Evolutionary conservation across 2,329 filamentous ascomycete species (phyloP), one percentile per base, ranked within the genome.

Genomic region (Graphilbum sp.): DNA sequence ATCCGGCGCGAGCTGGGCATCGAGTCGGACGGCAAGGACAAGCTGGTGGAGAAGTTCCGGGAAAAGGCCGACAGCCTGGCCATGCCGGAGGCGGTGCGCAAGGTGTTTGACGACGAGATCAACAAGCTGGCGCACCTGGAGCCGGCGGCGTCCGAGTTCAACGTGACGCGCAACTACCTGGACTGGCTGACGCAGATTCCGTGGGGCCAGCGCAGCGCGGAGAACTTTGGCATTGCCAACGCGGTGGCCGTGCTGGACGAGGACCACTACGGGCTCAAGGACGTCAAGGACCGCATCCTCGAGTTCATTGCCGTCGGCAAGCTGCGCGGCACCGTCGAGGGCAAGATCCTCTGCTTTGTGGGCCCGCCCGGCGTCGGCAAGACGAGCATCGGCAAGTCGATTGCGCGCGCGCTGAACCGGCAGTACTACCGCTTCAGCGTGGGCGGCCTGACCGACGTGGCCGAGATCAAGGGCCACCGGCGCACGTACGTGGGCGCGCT

Each of bases 341-440:
- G 90, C 55, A 98, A 98, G 63, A 98, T 98, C 38, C 65, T 98
- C 30, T 98, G 90, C 60, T 88, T 98, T 53, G 92, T 98, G 39
- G 90, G 90, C 1, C 90, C 90, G 37, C 90, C 90, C 16, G 90
- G 90, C 64, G 90, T 98, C 20, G 90, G 90, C 50, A 98, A 98
- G 67, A 98, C 90, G 3, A 95, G 87, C 57, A 98, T 98, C 48
- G 90, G 90, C 54, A 98, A 98, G 58, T 96, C 87, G 0, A 95
- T 98, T 50, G 90, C 90, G 15, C 75, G 88, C 39, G 92, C 90
- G 21, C 64, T 98, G 41, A 95, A 95, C 60, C 72, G 92, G 42
- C 79, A 98, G 54, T 98, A 98, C 64, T 98, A 98, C 64, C 75
- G 90, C 48, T 98, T 98, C 67, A 95, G 87, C 52, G 90, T 98